A percentile compares a stretch with the other conserved stretches of the same genome.
phyloP scores from a whole-genome alignment of 495 filamentous ascomycete species.

The Trypethelium eluteriae region DNA sequence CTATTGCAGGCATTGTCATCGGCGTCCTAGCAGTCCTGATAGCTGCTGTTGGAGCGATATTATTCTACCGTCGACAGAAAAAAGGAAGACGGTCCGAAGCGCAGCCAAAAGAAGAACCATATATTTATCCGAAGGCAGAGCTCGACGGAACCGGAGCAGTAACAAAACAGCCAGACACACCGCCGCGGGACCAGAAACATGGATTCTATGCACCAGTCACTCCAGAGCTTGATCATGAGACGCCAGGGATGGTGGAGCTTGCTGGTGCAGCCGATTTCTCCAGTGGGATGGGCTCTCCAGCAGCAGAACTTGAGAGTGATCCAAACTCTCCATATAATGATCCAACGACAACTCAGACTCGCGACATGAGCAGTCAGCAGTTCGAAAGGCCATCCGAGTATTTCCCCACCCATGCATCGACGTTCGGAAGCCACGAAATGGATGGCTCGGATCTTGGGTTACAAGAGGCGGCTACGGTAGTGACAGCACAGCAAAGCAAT shows the following conservation, averaged over 20 bases:
- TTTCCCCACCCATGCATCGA: neutral
- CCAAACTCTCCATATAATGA: neutral
- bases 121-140: slow-evolving; percentile 30
- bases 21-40: neutral
- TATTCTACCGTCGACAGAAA: slow-evolving; percentile 10
- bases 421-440: neutral
- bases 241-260: neutral
- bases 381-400: neutral
- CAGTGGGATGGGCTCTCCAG: neutral
- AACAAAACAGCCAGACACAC: too few relatives aligned
- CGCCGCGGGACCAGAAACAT: neutral
- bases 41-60: slow-evolving; percentile 9
- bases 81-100: slow-evolving; percentile 15
- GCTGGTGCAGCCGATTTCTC: neutral
- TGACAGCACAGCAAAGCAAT: neutral
- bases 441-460: neutral
- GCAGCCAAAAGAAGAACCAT: neutral
- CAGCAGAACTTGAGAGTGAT: neutral
- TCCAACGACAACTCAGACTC: neutral
- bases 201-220: neutral
- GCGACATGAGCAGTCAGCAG: neutral
- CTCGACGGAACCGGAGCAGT: slow-evolving; percentile 19
- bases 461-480: neutral
- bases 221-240: too few relatives aligned
- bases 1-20: slow-evolving; percentile 18